A percentile compares a stretch with the other conserved stretches of the same genome.
Evolutionary conservation across 345 rosid species (phyloP).

Genomic region (Eucalyptus erythrocorys): DNA sequence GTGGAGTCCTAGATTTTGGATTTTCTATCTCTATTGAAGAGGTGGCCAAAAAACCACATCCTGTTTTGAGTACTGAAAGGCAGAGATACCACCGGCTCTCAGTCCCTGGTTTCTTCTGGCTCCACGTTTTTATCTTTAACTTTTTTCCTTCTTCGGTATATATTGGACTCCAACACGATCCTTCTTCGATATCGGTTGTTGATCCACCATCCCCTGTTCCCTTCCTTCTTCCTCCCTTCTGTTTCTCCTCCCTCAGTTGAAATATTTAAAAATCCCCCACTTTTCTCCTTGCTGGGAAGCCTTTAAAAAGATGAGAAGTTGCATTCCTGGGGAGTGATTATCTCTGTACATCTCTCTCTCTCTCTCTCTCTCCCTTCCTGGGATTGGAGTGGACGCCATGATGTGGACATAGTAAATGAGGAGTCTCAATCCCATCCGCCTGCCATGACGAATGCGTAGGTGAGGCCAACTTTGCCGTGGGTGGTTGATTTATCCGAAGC

Average conservation of each 20-base stretch:
- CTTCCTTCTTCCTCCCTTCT: neutral
- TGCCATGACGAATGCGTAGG: neutral
- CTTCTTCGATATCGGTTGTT: neutral
- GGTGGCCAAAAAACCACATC: neutral
- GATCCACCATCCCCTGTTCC: neutral
- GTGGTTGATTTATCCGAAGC: neutral
- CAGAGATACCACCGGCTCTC: neutral
- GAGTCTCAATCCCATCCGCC: neutral
- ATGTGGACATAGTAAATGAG: neutral
- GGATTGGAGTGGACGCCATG: neutral
- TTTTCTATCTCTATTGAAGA: neutral
- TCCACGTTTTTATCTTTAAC: neutral
- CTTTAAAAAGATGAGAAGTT: neutral
- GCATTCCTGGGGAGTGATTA: neutral
- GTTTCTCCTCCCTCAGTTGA: neutral
- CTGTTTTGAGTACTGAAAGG: neutral
- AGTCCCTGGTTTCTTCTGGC: neutral
- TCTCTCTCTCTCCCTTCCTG: neutral
- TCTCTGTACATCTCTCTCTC: neutral
- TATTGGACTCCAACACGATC: neutral
- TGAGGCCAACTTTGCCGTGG: neutral
- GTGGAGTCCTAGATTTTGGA: neutral
- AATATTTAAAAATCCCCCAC: neutral
- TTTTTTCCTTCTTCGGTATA: neutral
- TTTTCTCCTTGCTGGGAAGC: neutral